These are phyloP conservation scores for Fraxinus sp. DNA, from an alignment of 305 asterid species.

Conservation along the genomic window DNA sequence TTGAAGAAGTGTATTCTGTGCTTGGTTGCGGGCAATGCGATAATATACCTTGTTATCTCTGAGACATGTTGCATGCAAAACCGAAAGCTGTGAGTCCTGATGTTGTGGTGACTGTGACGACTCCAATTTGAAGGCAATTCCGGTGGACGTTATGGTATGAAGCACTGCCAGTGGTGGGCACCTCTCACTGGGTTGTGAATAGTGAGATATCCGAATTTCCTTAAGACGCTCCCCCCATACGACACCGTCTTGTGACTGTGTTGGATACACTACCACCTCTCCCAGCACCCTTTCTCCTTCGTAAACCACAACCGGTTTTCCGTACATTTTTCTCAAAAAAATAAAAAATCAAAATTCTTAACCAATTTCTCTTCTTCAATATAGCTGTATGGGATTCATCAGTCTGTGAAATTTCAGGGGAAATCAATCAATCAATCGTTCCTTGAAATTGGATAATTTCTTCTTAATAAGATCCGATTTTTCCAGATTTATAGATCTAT, in stretches of 20 bases:
- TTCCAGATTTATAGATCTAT: slow-evolving; percentile 41
- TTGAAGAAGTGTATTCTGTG: slow-evolving; percentile 16
- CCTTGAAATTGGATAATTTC: slow-evolving; percentile 23
- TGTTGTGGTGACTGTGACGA: slow-evolving; percentile 49
- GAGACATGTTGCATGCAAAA: slow-evolving; percentile 90
- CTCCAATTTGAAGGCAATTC: slow-evolving; percentile 79
- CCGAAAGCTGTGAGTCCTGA: slow-evolving; percentile 66
- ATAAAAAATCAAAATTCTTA: slow-evolving; percentile 8
- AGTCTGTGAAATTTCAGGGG: slow-evolving; percentile 23
- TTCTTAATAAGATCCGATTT: slow-evolving; percentile 37
- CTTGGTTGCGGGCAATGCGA: slow-evolving; percentile 33
- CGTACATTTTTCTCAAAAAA: slow-evolving; percentile 32
- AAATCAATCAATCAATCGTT: slow-evolving; percentile 30
- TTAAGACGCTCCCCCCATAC: slow-evolving; percentile 47
- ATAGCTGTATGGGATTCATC: slow-evolving; percentile 1
- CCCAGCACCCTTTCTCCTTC: slow-evolving; percentile 81
- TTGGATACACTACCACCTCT: slow-evolving; percentile 61
- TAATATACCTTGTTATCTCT: slow-evolving; percentile 89
- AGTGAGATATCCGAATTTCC: slow-evolving; percentile 74
- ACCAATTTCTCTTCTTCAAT: slow-evolving; percentile 30
- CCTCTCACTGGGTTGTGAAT: slow-evolving; percentile 80
- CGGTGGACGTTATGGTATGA: slow-evolving; percentile 59
- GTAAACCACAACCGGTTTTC: slow-evolving; percentile 51
- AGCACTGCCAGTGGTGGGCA: slow-evolving; percentile 95
- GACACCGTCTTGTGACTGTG: slow-evolving; percentile 40